Base-by-base conservation (phyloP, 2,329 filamentous ascomycete genomes). In the Arachnopeziza araneosa region DNA sequence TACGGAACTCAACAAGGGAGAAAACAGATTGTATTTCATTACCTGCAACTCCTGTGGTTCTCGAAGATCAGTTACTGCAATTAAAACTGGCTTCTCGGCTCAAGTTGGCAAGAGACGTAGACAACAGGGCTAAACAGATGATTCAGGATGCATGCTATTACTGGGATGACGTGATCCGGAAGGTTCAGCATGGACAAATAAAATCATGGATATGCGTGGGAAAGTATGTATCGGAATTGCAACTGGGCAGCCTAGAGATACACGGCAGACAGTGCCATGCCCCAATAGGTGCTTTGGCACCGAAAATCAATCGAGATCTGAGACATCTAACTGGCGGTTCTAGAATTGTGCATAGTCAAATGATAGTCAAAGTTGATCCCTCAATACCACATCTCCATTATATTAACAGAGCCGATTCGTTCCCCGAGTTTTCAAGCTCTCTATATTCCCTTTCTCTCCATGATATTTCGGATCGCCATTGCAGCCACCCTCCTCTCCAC, bases 41-140 rank as follows among this genome's bases (percentile, higher is more conserved):
- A 97, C 93, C 62, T 97, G 93, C 86, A 96, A 95, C 80, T 89
- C 87, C 61, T 91, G 89, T 72, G 87, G 88, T 65, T 90, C 86
- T 56, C 83, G 93, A 78, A 89, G 93, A 75, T 92, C 87, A 73
- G 93, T 98, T 75, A 91, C 91, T 63, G 93, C 95, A 69, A 99
- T 99, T 89, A 99, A 99, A 88, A 96, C 92, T 64, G 95, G 95
- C 92, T 99, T 99, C 92, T 96, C 93, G 73, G 95, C 95, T 77
- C 95, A 98, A 80, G 90, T 99, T 77, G 95, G 95, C 76, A 97
- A 97, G 89, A 89, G 95, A 84, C 95, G 87, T 83, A 96, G 96
- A 85, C 89, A 92, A 81, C 85, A 91, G 77, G 89, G 83, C 77
- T 96, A 92, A 83, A 70, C 59, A 60, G 56, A 56, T 64, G 60